Evolutionary conservation across 1,284 basidiomycete genomes (phyloP).

Genomic region (Heterobasidion irregulare): DNA sequence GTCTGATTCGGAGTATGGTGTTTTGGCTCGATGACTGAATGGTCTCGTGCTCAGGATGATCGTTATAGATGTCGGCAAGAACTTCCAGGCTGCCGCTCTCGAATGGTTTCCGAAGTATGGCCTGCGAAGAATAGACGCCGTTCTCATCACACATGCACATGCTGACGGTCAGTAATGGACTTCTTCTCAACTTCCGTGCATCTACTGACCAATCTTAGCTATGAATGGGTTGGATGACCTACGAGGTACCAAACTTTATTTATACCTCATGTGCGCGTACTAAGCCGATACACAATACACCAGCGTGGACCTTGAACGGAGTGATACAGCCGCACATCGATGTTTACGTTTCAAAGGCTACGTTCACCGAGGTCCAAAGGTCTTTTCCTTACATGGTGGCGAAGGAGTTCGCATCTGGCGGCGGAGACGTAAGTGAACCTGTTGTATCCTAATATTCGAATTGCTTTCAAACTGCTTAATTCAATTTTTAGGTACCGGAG

Average conservation of each 20-base stretch:
- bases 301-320: constrained; percentile 67
- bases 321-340: constrained; percentile 68
- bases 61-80: constrained; percentile 78
- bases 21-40: neutral
- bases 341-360: constrained; percentile 59
- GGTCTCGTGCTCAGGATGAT: constrained; percentile 40
- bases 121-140: constrained; percentile 66
- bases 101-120: constrained; percentile 78
- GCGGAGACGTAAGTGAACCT: constrained; percentile 54
- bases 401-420: constrained; percentile 69
- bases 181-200: constrained; percentile 2
- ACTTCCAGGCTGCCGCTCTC: constrained; percentile 65
- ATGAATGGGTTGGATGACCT: constrained; percentile 82
- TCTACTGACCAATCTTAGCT: constrained; percentile 31
- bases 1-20: neutral
- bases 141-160: constrained; percentile 74
- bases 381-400: constrained; percentile 74
- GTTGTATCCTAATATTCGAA: neutral
- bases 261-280: constrained; percentile 4
- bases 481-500: constrained; percentile 49
- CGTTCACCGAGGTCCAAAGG: constrained; percentile 54
- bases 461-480: neutral
- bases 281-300: constrained; percentile 4
- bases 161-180: constrained; percentile 53
- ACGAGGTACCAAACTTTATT: constrained; percentile 38